Percentiles rank a stretch among this genome's conserved stretches.
Conservation (phyloP, 441 rosid genomes). For the Sinapis alba region DNA sequence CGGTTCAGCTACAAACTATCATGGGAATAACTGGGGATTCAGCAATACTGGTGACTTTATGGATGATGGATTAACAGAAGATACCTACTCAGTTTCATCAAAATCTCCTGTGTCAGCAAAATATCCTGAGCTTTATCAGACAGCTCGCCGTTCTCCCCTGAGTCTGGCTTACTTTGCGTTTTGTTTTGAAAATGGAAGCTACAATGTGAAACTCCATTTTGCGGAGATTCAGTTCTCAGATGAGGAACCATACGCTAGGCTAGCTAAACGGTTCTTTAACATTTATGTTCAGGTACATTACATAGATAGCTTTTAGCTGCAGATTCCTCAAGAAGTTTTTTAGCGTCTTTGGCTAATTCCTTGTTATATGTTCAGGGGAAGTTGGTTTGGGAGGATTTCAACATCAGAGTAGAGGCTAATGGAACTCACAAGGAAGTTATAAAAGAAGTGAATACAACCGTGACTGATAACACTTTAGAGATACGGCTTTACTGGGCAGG, state of each 20-base stretch:
- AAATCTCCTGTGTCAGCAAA: slow-evolving; percentile 19
- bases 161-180: slow-evolving; percentile 52
- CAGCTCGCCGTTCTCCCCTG: slow-evolving; percentile 49
- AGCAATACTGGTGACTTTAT: slow-evolving; percentile 60
- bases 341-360: neutral
- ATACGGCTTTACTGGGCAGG: slow-evolving; percentile 31
- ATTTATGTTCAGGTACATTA: slow-evolving; percentile 56
- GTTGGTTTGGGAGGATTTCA: slow-evolving; percentile 44
- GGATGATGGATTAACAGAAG: slow-evolving; percentile 35
- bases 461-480: slow-evolving; percentile 47
- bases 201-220: slow-evolving; percentile 54
- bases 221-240: slow-evolving; percentile 54
- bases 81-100: slow-evolving; percentile 27
- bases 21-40: slow-evolving; percentile 50
- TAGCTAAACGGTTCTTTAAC: slow-evolving; percentile 54
- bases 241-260: slow-evolving; percentile 36
- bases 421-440: slow-evolving; percentile 43
- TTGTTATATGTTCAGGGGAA: slow-evolving; percentile 39
- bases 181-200: slow-evolving; percentile 49
- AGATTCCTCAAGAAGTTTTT: neutral
- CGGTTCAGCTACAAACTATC: slow-evolving; percentile 28
- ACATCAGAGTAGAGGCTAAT: slow-evolving; percentile 44
- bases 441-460: slow-evolving; percentile 35
- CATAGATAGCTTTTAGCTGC: neutral
- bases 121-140: slow-evolving; percentile 31